These are phyloP conservation scores for Bremia lactucae DNA, from an alignment of 352 stramenopile genomes.

Conservation along the genomic window DNA sequence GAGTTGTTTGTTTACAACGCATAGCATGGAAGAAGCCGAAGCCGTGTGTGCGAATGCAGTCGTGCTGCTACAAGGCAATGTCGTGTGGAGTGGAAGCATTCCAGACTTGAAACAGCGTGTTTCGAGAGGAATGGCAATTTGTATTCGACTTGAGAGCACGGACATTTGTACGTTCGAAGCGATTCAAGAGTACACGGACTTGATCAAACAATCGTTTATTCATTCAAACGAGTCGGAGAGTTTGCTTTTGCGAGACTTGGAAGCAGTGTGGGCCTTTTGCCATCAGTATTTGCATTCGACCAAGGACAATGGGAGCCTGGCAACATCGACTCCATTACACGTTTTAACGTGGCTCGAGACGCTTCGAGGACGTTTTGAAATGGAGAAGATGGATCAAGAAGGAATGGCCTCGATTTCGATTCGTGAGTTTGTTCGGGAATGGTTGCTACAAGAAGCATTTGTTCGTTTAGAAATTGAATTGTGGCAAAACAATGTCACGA, in stretches of 20 bases:
- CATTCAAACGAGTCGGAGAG: constrained; percentile 15
- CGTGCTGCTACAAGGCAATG: constrained; percentile 58
- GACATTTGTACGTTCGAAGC: constrained; percentile 30
- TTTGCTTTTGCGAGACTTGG: constrained; percentile 29
- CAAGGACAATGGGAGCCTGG: constrained; percentile 7
- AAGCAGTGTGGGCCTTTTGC: constrained; percentile 44
- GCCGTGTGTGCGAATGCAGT: constrained; percentile 75
- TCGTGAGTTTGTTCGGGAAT: constrained; percentile 63
- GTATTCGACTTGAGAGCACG: constrained; percentile 37
- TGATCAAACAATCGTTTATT: constrained; percentile 24
- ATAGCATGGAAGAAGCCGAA: constrained; percentile 81
- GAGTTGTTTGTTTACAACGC: constrained; percentile 76
- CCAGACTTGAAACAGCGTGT: constrained; percentile 68
- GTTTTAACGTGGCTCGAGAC: constrained; percentile 35
- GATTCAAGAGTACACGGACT: constrained; percentile 33
- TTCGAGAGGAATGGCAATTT: constrained; percentile 58
- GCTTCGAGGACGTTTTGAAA: constrained; percentile 30
- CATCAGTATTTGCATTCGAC: constrained; percentile 20
- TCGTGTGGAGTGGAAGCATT: constrained; percentile 72
- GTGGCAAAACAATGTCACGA: constrained; percentile 35
- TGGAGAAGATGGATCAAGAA: constrained; percentile 10
- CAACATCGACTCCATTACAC: constrained; percentile 9
- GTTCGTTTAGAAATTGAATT: constrained; percentile 39
- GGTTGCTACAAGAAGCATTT: constrained; percentile 65
- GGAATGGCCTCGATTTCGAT: constrained; percentile 18